Percentiles rank a stretch among this genome's conserved stretches.
Conservation (phyloP, 23 red algal species). For the Gracilaria vermiculophylla region DNA sequence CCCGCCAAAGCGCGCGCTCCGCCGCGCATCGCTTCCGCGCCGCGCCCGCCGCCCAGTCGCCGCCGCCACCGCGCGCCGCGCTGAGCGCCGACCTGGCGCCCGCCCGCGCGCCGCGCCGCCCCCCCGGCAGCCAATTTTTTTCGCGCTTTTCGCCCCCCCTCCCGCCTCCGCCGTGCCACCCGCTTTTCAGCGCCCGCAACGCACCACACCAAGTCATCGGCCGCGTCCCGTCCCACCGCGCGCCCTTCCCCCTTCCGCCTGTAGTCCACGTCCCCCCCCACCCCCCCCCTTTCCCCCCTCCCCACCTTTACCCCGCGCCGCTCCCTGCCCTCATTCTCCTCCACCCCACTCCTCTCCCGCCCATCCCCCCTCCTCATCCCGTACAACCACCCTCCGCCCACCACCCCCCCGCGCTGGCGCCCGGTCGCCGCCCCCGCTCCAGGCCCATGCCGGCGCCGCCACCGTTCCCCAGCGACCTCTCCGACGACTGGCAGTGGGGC, state of each 20-base stretch:
- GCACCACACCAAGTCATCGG: neutral
- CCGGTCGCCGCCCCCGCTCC: slow-evolving; percentile 48
- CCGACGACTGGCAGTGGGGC: slow-evolving; percentile 55
- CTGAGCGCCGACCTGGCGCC: neutral
- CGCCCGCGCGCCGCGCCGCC: neutral
- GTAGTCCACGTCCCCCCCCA: neutral
- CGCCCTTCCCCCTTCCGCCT: neutral
- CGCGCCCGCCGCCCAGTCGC: neutral
- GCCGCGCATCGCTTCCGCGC: neutral
- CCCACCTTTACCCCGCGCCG: neutral
- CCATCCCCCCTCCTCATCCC: neutral
- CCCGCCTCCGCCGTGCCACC: neutral
- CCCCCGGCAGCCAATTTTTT: neutral
- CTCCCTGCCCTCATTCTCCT: neutral
- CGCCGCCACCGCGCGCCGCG: neutral
- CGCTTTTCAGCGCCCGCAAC: neutral
- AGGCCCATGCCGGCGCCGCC: slow-evolving; percentile 30
- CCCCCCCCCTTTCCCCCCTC: neutral
- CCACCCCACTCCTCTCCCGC: neutral
- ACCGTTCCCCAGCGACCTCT: neutral
- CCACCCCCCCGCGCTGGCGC: neutral
- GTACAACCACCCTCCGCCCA: too few species aligned
- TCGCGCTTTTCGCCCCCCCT: neutral
- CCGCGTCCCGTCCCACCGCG: neutral
- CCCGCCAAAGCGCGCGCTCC: neutral